Base-by-base conservation (phyloP, 2,329 filamentous ascomycete species). In the Parasarocladium wereldwijsianum region DNA sequence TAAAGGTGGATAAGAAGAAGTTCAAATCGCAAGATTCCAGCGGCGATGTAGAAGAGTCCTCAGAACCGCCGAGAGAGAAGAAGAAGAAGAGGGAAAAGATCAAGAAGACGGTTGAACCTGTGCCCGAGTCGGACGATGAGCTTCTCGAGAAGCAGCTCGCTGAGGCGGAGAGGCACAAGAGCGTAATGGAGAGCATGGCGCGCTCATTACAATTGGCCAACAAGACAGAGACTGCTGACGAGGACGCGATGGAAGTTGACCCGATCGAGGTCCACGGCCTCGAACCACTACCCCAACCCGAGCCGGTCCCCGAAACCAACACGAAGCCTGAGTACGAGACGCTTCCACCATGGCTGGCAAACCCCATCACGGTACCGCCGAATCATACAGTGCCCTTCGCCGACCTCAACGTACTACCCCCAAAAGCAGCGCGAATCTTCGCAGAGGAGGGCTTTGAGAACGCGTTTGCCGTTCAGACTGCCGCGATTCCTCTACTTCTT, bases 211-310 rank as follows among this genome's bases (percentile, higher is more conserved):
- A 61, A 35, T 51, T 60, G 34, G 54, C 61, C 4, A 51, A 31
- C 9, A 34, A 34, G 15, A 15, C 17, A 12, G 14, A 30, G 6
- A 24, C 24, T 1, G 14, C 61, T 24, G 40, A 44, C 17, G 43
- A 45, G 19, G 41, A 47, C n/a, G 39, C 45, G 0, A 50, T 54
- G 17, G 39, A 43, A 4, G 41, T 44, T 11, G 51, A 56, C 23
- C 38, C 47, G 14, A 40, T 42, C 9, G 64, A 70, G 42, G 48
- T 75, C 3, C 75, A 85, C 47, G 83, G 82, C 14, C 61, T 96
- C 1, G 73, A 79, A 33, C 85, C 84, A 6, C 60, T 93, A 13
- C 85, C 85, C 6, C 85, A 93, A 41, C 85, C 82, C 9, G 66
- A 68, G 18, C 70, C 68, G 1, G 61, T 71, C 1, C 57, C 64